phyloP scores from a whole-genome alignment of 331 rosid species.

The Phaseolus coccineus region DNA sequence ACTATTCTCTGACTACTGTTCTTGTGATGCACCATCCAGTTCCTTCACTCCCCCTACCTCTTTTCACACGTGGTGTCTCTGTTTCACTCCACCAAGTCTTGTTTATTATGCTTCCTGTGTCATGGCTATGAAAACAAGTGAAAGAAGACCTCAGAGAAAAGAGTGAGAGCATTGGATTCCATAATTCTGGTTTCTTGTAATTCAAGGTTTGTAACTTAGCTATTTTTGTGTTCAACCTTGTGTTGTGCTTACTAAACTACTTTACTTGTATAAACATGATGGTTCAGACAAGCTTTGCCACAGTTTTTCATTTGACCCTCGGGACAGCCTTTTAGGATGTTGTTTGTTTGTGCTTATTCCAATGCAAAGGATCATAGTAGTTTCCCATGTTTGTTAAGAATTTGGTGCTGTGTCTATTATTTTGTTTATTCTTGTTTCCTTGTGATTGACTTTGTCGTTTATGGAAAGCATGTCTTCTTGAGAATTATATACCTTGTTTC shows the following conservation, averaged over 20 bases:
- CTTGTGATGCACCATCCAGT: slow-evolving; percentile 42
- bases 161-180: slow-evolving; percentile 22
- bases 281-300: slow-evolving; percentile 51
- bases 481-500: slow-evolving; percentile 55
- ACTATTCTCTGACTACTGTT: slow-evolving; percentile 41
- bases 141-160: slow-evolving; percentile 42
- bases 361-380: slow-evolving; percentile 16
- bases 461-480: slow-evolving; percentile 44
- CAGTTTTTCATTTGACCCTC: slow-evolving; percentile 54
- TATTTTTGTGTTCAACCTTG: slow-evolving; percentile 55
- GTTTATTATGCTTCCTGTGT: slow-evolving; percentile 48
- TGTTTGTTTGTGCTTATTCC: slow-evolving; percentile 44
- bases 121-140: slow-evolving; percentile 48
- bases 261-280: slow-evolving; percentile 35
- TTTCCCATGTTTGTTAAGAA: slow-evolving; percentile 50
- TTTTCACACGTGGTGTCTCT: slow-evolving; percentile 58
- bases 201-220: slow-evolving; percentile 47
- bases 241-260: slow-evolving; percentile 46
- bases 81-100: slow-evolving; percentile 55
- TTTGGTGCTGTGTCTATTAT: slow-evolving; percentile 66
- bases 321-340: slow-evolving; percentile 57
- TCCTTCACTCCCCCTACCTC: slow-evolving; percentile 52
- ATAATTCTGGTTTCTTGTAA: slow-evolving; percentile 30
- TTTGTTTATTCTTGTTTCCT: slow-evolving; percentile 56
- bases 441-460: slow-evolving; percentile 54